Percentiles rank a stretch among this genome's conserved stretches.
These are phyloP conservation scores for Phycomyces blakesleeanus DNA, from an alignment of 192 early-diverging fungal genomes.

Conservation along the genomic window DNA sequence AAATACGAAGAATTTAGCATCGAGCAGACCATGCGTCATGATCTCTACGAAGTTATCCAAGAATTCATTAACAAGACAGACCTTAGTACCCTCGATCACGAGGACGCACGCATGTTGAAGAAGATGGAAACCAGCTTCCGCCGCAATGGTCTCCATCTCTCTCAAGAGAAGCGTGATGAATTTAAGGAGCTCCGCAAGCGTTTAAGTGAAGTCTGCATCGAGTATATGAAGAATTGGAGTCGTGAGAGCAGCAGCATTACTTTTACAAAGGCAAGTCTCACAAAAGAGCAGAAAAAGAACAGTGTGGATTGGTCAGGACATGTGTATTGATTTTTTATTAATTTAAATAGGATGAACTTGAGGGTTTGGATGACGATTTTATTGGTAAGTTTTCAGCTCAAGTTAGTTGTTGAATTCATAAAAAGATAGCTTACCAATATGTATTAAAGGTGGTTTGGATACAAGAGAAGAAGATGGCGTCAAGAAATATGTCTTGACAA, in stretches of 20 bases:
- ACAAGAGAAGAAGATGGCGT: conserved; percentile 59
- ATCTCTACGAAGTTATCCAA: conserved; percentile 58
- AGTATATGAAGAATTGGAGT: conserved; percentile 68
- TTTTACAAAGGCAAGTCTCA: conserved; percentile 38
- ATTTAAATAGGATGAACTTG: conserved; percentile 59
- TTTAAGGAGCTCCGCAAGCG: conserved; percentile 63
- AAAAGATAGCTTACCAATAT: too few relatives aligned
- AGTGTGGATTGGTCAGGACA: too few relatives aligned
- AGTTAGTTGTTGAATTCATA: background rate
- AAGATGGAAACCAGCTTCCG: conserved; percentile 63
- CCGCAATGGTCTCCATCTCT: conserved; percentile 69
- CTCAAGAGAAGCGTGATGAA: conserved; percentile 53
- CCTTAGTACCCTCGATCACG: conserved; percentile 46
- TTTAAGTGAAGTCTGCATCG: conserved; percentile 63
- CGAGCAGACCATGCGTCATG: conserved; percentile 59
- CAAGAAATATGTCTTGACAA: conserved; percentile 61
- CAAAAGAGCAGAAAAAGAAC: too few relatives aligned
- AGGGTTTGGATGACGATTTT: conserved; percentile 70
- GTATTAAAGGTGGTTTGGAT: conserved; percentile 38
- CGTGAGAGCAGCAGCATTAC: conserved; percentile 58
- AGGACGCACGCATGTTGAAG: conserved; percentile 67
- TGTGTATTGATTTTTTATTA: too few relatives aligned
- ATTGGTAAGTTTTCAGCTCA: conserved; percentile 36
- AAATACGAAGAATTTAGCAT: conserved; percentile 62
- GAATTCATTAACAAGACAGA: conserved; percentile 46